Percentiles rank a stretch among this genome's conserved stretches.
Evolutionary conservation across 2,329 filamentous ascomycete species (phyloP).

Genomic region (Alternaria atra): DNA sequence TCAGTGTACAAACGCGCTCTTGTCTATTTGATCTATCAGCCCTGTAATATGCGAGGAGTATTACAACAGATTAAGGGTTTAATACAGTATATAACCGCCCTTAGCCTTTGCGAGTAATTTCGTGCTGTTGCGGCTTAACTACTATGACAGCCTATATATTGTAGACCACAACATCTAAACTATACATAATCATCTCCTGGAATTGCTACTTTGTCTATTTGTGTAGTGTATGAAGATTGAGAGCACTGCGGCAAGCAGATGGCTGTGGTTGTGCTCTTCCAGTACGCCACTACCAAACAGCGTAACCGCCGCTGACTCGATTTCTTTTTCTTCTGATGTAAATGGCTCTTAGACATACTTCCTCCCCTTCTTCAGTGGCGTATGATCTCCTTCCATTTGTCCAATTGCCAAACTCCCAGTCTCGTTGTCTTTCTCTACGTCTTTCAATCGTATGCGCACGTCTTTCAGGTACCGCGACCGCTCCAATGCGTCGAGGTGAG

Average conservation of each 20-base stretch:
- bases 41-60: too few relatives aligned
- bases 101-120: too few relatives aligned
- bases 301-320: neutral
- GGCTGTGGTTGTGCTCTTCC: neutral
- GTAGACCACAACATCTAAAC: too few relatives aligned
- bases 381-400: neutral
- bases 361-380: neutral
- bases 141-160: too few relatives aligned
- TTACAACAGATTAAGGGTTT: too few relatives aligned
- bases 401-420: neutral
- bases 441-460: neutral
- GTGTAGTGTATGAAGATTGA: too few relatives aligned
- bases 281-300: neutral
- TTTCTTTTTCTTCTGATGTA: neutral
- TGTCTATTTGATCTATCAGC: too few relatives aligned
- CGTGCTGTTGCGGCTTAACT: too few relatives aligned
- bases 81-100: too few relatives aligned
- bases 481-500: neutral
- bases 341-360: neutral
- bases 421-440: fast-evolving
- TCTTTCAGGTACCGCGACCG: neutral
- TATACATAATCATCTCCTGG: too few relatives aligned
- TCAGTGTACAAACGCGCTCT: too few relatives aligned
- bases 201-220: too few relatives aligned
- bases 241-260: neutral